Conservation (phyloP, 1,284 basidiomycete species). For the Pseudozyma hubeiensis region DNA sequence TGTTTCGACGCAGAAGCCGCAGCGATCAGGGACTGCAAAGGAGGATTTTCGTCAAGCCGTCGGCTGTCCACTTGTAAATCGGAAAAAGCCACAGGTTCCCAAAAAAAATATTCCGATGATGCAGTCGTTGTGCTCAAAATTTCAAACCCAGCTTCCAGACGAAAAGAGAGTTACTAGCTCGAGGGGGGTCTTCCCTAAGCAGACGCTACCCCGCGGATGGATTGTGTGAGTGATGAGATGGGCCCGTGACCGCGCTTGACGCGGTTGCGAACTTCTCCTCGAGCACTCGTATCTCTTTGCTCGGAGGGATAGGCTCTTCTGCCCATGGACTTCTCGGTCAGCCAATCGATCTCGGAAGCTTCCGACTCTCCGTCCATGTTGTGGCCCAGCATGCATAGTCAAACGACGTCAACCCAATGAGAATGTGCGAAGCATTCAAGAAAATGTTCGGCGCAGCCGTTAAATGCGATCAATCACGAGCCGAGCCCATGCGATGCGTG, state of each 20-base stretch:
- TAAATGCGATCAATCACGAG: background rate
- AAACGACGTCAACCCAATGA: background rate
- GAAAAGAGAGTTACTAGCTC: no score
- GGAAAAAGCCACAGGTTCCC: background rate
- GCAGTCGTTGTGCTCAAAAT: background rate
- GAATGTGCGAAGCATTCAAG: background rate
- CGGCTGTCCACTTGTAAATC: background rate
- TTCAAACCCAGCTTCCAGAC: background rate
- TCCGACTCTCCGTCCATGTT: background rate
- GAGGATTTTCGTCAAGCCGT: slow-evolving; percentile 1
- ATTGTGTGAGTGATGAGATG: no score
- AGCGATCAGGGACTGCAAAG: background rate
- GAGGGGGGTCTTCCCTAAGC: no score
- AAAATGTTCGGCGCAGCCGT: background rate
- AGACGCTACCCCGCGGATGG: no score
- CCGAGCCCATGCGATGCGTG: no score
- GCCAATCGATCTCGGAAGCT: background rate
- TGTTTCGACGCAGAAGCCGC: background rate
- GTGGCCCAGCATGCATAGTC: background rate
- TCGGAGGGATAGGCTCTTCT: no score
- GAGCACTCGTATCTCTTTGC: no score
- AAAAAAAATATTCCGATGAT: background rate
- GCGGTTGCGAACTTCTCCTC: no score
- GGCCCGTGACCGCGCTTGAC: no score
- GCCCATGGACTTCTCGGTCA: no score